Base-by-base conservation (phyloP, 345 rosid genomes). In the Aethionema arabicum region DNA sequence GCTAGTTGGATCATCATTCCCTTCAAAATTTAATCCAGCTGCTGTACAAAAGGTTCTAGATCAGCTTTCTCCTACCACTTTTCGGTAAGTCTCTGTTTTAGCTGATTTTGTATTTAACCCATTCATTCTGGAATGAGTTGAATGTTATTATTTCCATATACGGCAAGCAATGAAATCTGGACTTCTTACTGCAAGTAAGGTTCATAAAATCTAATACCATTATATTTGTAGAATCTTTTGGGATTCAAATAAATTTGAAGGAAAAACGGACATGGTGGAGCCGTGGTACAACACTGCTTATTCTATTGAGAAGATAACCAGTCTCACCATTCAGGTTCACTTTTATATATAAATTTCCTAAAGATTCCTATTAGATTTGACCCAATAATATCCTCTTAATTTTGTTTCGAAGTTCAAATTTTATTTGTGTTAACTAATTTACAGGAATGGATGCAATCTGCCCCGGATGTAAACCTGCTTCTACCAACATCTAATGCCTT, bases 251-350 rank as follows among this genome's bases (percentile, higher is more conserved):
- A 79, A 77, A 50, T 91, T 91, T 82, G 95, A 86, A 74, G 95
- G 85, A 41, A 58, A 72, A 36, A 82, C 93, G 36, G 79, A 82
- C 62, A 78, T 67, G 86, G 82, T 71, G 60, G 96, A 92, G 78
- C 96, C 96, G 60, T 92, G 95, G 95, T 91, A 88, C 70, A 80
- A 83, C 67, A 91, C 96, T 41, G 77, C 89, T 55, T 86, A 86
- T 73, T 76, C 82, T 36, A 53, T 86, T 46, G 91, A 83, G 77
- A 80, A 74, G 73, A 68, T 86, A 65, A 74, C 66, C 0, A 40
- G 68, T 58, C 63, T 72, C 51, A 56, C 56, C 47, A 83, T 88
- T 75, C 76, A 91, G 96, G 96, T 88, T 59, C 43, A 79, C 44
- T 39, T 62, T 57, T 45, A 30, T 52, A 46, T 41, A 9, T 49